Evolutionary conservation across 805 yeast species (phyloP), one percentile per base, ranked within the genome.

Genomic region (Metschnikowia bowlesiae): DNA sequence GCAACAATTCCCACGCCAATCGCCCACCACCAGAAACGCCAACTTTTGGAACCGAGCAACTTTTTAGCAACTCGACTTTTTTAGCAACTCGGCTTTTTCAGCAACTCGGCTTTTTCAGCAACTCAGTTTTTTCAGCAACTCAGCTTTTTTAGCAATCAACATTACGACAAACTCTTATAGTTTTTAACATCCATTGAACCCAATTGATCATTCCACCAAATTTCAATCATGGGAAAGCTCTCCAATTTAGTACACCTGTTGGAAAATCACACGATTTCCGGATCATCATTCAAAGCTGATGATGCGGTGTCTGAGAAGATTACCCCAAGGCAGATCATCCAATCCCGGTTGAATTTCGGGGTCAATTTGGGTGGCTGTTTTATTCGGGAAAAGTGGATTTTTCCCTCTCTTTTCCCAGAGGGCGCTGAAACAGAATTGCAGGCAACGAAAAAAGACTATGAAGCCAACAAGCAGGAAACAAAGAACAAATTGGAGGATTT

Each of bases 351-450:
- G 57, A 87, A 88, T 62, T 83, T 80, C 62, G 98, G 97, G 6
- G 96, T 88, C 32, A 91, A 90, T 65, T 70, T 91, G 38, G 98
- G 98, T 0, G 78, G 90, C 0, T 67, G 85, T 50, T 91, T 90
- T 64, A 84, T 90, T 1, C 73, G 82, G 42, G 97, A 91, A 62
- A 83, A 82, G 58, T 91, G 88, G 83, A 87, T 89, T 34, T 86
- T 69, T 64, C 85, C 79, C 49, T 70, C 76, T 38, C 67, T 84
- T 49, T 87, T 87, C 59, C 74, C 78, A 3, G 81, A 80, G 18
- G 79, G 78, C 28, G 75, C 87, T 2, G 77, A 69, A 7, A 79
- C 81, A 38, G 99, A 92, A 67, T 78, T 84, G 50, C 91, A 86
- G 39, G 96, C 90, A 0, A 83, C 85, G 6, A 66, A 66, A 14